A percentile compares a stretch with the other conserved stretches of the same genome.
These are phyloP conservation scores for Hypericum perforatum DNA, from an alignment of 345 rosid genomes.

Conservation along the genomic window DNA sequence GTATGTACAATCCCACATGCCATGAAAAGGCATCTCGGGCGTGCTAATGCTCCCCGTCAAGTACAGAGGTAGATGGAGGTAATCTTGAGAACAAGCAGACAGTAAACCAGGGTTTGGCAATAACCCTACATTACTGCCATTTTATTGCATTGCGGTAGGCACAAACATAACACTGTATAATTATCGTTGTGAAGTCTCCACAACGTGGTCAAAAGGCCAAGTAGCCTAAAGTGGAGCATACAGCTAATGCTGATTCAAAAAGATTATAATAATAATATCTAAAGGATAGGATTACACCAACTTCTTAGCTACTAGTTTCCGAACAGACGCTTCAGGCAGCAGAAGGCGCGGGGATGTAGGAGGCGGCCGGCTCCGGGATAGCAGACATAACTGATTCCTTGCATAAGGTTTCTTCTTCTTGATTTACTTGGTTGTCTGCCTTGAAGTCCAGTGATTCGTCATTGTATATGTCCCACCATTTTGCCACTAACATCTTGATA, in stretches of 20 bases:
- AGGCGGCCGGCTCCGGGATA: constrained; percentile 39
- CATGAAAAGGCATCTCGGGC: too few species aligned
- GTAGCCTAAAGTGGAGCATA: not conserved
- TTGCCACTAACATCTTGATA: constrained; percentile 12
- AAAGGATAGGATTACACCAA: constrained; percentile 6
- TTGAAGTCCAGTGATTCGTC: constrained; percentile 15
- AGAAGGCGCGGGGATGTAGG: constrained; percentile 55
- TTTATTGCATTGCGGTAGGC: too few species aligned
- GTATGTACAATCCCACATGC: too few species aligned
- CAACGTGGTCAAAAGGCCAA: too few species aligned
- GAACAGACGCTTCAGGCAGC: constrained; percentile 41
- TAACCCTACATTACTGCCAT: too few species aligned
- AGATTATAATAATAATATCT: not conserved
- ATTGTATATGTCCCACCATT: constrained; percentile 15
- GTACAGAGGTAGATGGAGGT: too few species aligned
- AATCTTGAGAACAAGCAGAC: too few species aligned
- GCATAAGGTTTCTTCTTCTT: constrained; percentile 55
- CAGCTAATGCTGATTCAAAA: constrained; percentile 16
- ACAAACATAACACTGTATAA: too few species aligned
- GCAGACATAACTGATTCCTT: constrained; percentile 63
- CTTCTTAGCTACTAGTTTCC: constrained; percentile 1
- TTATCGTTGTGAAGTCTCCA: too few species aligned
- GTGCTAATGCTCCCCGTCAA: too few species aligned
- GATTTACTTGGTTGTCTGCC: constrained; percentile 39
- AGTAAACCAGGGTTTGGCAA: too few species aligned